Percentiles rank a stretch among this genome's conserved stretches.
Conservation (phyloP, 306 rosid species). For the Prunus dulcis region DNA sequence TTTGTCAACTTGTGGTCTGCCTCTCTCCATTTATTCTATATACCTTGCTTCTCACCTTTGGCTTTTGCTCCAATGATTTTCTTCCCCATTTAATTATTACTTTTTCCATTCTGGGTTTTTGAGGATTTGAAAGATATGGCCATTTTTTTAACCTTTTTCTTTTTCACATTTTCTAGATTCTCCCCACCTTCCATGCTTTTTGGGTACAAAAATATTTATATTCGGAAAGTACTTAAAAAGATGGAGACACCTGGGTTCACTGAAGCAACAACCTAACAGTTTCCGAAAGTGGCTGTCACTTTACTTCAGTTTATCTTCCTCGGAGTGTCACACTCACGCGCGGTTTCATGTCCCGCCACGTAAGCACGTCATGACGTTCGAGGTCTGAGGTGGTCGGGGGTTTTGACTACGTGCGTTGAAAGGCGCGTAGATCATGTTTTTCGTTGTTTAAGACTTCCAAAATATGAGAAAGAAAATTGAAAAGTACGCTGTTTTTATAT, state of each 20-base stretch:
- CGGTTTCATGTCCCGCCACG: not conserved
- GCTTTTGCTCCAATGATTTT: slow-evolving; percentile 27
- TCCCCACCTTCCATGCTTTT: slow-evolving; percentile 41
- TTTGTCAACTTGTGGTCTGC: slow-evolving; percentile 49
- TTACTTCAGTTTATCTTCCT: not conserved
- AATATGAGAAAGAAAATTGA: not conserved
- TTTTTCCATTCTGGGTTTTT: slow-evolving; percentile 7
- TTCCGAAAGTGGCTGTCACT: slow-evolving; percentile 25
- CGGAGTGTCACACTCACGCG: slow-evolving; percentile 11
- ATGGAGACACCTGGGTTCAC: slow-evolving; percentile 36
- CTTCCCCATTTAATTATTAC: not conserved
- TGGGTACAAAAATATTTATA: slow-evolving; percentile 31
- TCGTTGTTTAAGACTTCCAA: not conserved
- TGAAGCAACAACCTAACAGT: slow-evolving; percentile 33
- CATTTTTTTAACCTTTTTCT: not conserved
- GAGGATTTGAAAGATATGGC: slow-evolving; percentile 27
- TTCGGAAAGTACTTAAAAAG: slow-evolving; percentile 30
- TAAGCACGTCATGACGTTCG: slow-evolving; percentile 4
- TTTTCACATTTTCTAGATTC: slow-evolving; percentile 40
- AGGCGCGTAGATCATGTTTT: not conserved
- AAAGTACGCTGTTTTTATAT: not conserved
- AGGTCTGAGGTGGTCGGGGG: not conserved
- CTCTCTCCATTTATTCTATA: slow-evolving; percentile 23
- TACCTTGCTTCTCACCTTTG: slow-evolving; percentile 18
- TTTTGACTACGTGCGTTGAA: not conserved